These are phyloP conservation scores for Ceratocystis albifundus DNA, from an alignment of 2,329 filamentous ascomycete genomes.

Conservation along the genomic window DNA sequence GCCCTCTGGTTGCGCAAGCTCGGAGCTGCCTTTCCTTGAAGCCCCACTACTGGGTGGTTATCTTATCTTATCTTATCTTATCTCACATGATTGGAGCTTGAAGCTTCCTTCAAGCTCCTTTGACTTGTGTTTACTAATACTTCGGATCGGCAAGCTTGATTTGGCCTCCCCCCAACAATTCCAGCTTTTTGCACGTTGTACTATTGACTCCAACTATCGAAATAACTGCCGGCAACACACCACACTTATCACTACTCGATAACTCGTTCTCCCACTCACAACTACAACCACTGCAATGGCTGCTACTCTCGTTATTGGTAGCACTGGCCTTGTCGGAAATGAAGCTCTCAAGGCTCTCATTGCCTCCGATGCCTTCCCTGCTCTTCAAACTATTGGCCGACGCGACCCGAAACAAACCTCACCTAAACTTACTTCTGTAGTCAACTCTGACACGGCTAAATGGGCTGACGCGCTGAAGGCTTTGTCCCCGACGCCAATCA, in stretches of 20 bases:
- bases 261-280: background rate
- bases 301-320: constrained; percentile 47
- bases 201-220: no score
- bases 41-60: background rate
- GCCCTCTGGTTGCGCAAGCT: constrained; percentile 4
- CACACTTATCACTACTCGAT: background rate
- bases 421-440: constrained; percentile 50
- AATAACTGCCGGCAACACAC: background rate
- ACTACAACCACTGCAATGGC: constrained; percentile 32
- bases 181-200: no score
- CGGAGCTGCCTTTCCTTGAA: background rate
- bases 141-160: no score
- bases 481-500: constrained; percentile 43
- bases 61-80: constrained; percentile 3
- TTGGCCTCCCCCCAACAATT: no score
- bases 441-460: constrained; percentile 53
- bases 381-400: constrained; percentile 54
- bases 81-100: background rate
- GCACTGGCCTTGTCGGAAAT: constrained; percentile 58
- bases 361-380: constrained; percentile 37
- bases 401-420: constrained; percentile 45
- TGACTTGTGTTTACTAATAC: no score
- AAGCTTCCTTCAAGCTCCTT: background rate
- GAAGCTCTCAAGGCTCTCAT: constrained; percentile 61
- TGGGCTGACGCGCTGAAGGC: constrained; percentile 54